Evolutionary conservation across 2,329 filamentous ascomycete genomes (phyloP), one percentile per base, ranked within the genome.

Genomic region (Curvularia lunata): DNA sequence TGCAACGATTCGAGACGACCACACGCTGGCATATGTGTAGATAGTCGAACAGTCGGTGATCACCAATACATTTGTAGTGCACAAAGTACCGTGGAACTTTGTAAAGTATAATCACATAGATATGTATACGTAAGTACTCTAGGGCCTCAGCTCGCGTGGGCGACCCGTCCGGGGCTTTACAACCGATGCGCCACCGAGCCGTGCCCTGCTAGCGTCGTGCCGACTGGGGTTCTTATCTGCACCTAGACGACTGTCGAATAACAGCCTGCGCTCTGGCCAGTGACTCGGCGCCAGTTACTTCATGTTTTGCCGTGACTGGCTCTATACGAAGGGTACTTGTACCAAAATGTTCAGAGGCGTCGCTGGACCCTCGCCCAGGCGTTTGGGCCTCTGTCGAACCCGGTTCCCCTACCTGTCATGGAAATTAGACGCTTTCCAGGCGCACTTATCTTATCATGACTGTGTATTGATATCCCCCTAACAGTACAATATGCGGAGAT

Each of bases 1-100:
- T 48, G 91, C 86, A 37, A 85, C 78, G 54, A 86, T 95, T 66
- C 82, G 86, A 47, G 83, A 88, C 43, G 91, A 96, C 74, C 86
- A 91, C 72, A 93, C 91, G 1, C 74, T 96, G 68, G 84, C 88
- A 32, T 86, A 78, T 65, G 61, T 75, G 16, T 78, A 65, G 60
- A 49, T 50, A 18, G 25, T 7, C 2, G 5, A 18, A 21, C 10
- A 50, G 34, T 6, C 18, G 37, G 5, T 19, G 34, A 50, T 4
- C 12, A 41, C 34, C 13, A 19, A 28, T 27, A 12, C 16, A 28
- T 25, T 25, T 21, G 21, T 32, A 43, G 27, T 46, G 19, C 4
- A n/a, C n/a, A n/a, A n/a, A 19, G 28, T 30, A 30, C 28, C 28
- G 7, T 30, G 28, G 28, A 30, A 30, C 8, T 9, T 10, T 30